These are phyloP conservation scores for Thermothielavioides terrestris DNA, from an alignment of 495 filamentous ascomycete genomes.

Conservation along the genomic window DNA sequence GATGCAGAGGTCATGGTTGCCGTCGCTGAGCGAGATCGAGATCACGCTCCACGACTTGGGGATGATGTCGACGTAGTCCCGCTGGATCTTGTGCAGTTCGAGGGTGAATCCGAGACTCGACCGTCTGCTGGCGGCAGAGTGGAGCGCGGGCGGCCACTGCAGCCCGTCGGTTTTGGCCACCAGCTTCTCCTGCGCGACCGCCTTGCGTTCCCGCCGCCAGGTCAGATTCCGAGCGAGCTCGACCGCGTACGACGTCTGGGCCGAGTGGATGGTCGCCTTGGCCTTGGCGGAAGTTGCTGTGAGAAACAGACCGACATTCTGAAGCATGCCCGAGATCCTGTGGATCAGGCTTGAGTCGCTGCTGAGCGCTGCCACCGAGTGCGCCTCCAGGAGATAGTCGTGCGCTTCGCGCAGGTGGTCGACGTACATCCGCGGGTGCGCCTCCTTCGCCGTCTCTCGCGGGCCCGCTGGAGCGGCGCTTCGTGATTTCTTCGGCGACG, in stretches of 20 bases:
- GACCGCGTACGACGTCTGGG: slow-evolving; percentile 49
- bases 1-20: slow-evolving; percentile 69
- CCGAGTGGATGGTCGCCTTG: slow-evolving; percentile 42
- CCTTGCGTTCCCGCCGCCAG: slow-evolving; percentile 50
- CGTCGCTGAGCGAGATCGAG: slow-evolving; percentile 74
- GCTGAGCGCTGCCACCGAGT: slow-evolving; percentile 42
- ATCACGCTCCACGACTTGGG: slow-evolving; percentile 76
- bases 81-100: slow-evolving; percentile 51
- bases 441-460: slow-evolving; percentile 20
- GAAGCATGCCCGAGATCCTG: slow-evolving; percentile 49
- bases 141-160: slow-evolving; percentile 22
- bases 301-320: slow-evolving; percentile 56
- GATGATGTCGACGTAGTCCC: slow-evolving; percentile 70
- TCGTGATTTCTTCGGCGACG: slow-evolving; percentile 23
- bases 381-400: slow-evolving; percentile 48
- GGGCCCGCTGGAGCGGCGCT: slow-evolving; percentile 2
- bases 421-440: slow-evolving; percentile 39
- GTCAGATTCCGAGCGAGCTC: slow-evolving; percentile 57
- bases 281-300: slow-evolving; percentile 47
- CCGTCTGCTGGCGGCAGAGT: slow-evolving; percentile 19
- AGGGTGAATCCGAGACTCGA: slow-evolving; percentile 32
- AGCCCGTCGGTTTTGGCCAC: slow-evolving; percentile 18
- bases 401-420: slow-evolving; percentile 54
- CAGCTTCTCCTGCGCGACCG: slow-evolving; percentile 36
- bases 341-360: slow-evolving; percentile 44